Percentiles rank a stretch among this genome's conserved stretches.
These are phyloP conservation scores for Diacronema lutheri DNA, from an alignment of 78 protist species.

Conservation along the genomic window DNA sequence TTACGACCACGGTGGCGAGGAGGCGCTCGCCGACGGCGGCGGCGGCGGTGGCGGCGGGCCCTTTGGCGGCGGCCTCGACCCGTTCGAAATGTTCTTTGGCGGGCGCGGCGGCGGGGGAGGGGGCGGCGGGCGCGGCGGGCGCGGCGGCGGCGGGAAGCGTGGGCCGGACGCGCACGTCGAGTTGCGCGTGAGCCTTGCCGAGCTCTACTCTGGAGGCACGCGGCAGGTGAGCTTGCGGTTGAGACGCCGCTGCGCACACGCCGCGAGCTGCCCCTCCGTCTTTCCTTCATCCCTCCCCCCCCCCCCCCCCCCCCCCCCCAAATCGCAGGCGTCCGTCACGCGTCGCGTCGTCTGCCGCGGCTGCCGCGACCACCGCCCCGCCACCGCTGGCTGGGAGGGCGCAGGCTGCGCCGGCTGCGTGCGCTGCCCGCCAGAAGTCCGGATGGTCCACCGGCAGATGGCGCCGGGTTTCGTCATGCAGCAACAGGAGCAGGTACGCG, in stretches of 20 bases:
- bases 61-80: too few species aligned
- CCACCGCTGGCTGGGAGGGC: background rate
- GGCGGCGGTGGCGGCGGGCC: background rate
- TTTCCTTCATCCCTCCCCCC: too few species aligned
- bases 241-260: too few species aligned
- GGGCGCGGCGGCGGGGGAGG: background rate
- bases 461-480: conserved; percentile 36
- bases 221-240: too few species aligned
- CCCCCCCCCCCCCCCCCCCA: too few species aligned
- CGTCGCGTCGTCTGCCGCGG: conserved; percentile 25
- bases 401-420: background rate
- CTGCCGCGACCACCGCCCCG: background rate
- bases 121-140: background rate
- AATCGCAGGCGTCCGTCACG: background rate
- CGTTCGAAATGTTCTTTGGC: conserved; percentile 20
- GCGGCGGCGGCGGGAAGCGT: background rate
- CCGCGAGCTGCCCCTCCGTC: too few species aligned
- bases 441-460: conserved; percentile 26
- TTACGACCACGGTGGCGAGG: too few species aligned
- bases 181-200: conserved; percentile 17
- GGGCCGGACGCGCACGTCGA: conserved; percentile 25
- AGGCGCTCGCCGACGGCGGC: background rate
- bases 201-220: conserved; percentile 9
- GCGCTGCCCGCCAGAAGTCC: conserved; percentile 12
- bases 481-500: conserved; percentile 27